Base-by-base conservation (phyloP, 2,329 filamentous ascomycete species). In the Mariannaea sp. region DNA sequence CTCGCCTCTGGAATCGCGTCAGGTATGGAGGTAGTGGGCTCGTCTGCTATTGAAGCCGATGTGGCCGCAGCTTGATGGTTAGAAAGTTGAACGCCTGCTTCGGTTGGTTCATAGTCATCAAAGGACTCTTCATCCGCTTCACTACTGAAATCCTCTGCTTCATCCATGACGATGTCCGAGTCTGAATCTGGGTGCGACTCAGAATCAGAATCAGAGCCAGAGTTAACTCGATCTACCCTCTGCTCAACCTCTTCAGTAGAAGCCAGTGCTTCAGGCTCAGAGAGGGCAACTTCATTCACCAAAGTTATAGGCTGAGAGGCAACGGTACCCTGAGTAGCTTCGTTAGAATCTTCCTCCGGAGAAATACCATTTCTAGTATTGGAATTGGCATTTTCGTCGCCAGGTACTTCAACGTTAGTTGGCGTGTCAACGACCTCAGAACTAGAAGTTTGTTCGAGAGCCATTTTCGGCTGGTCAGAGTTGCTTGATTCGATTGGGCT, bases 101-200 rank as follows among this genome's bases (percentile, higher is more conserved):
- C 78, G 14, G 80, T 80, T 41, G 82, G 82, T 57, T 86, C 81
- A 61, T 85, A 84, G 42, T 72, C 77, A 54, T 84, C 82, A 2
- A 80, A 80, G 19, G 56, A 62, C 20, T 65, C 61, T n/a, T 55
- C 63, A 38, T 72, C 76, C 29, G 5, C 10, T 24, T 61, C 57
- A 27, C 55, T 49, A 29, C 59, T 60, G 3, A 51, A 62, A 40
- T 56, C 55, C 10, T 38, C 52, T 26, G 44, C 60, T 32, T 64
- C 61, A 10, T 64, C 64, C 64, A 66, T 66, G 16, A 46, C 60
- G 39, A 60, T 52, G 27, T 66, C 64, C 17, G 57, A 55, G 22
- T 61, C 61, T 8, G 38, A 39, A 20, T 61, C 55, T 24, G 43
- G 39, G 22, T 46, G 22, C n/a, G 35, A 42, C 24, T 51, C 45